Base-by-base conservation (phyloP, 768 basidiomycete genomes). In the Dacryopinax primogenitus region DNA sequence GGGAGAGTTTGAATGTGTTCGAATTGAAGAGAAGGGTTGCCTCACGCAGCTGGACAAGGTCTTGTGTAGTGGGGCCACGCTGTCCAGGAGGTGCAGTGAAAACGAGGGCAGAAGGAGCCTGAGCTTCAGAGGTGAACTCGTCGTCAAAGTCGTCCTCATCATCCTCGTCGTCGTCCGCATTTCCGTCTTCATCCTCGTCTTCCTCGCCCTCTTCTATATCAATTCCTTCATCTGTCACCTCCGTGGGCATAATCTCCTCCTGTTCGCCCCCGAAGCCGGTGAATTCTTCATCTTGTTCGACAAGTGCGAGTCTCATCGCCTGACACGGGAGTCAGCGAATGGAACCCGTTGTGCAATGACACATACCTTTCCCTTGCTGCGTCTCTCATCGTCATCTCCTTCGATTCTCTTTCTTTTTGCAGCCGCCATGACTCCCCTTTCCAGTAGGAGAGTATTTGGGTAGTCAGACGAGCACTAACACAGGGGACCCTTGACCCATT, bases 1-100 rank as follows among this genome's bases (percentile, higher is more conserved):
- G 65, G 61, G 93, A 90, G 9, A 94, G 80, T 69, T 90, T 90
- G 78, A 94, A 93, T 1, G 87, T 83, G 64, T 79, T 86, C 0
- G 90, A 92, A 69, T 82, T 80, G 73, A 84, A 91, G 23, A 92
- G 77, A 65, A 89, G 83, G 28, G 81, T 79, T 16, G 87, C 86
- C 67, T 89, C 88, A 71, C 85, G 87, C 67, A 92, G 85, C 4
- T 74, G 75, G 64, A 84, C 79, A 47, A 92, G 76, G 72, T 92
- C 88, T 63, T 71, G 70, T n/a, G 67, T 69, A 0, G 76, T 77
- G 1, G 76, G 76, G 1, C 75, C 71, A 21, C 71, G 69, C 37
- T 34, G 44, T 23, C 34, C 21, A 3, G 39, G 65, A 21, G 23
- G 6, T 18, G 16, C 41, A 18, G 41, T 33, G 16, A 3, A 35